A percentile compares a stretch with the other conserved stretches of the same genome.
These are phyloP conservation scores for Trypanosoma avium DNA, from an alignment of 208 protist genomes.

Conservation along the genomic window DNA sequence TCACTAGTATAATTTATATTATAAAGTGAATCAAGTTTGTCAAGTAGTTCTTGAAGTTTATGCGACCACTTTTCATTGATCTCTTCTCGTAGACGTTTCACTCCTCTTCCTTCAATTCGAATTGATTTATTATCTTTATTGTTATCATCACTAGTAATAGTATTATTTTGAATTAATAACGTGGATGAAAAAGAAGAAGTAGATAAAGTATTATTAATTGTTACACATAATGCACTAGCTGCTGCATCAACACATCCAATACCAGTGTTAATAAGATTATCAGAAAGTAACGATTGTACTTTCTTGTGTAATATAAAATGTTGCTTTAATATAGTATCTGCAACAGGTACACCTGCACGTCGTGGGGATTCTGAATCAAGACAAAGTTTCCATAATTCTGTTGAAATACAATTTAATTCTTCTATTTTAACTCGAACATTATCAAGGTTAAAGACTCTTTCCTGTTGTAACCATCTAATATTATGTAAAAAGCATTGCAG, in stretches of 20 bases:
- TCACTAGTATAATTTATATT: background rate
- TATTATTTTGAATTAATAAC: too few relatives aligned
- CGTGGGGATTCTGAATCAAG: conserved; percentile 34
- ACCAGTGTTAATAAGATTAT: conserved; percentile 26
- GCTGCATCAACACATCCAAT: conserved; percentile 24
- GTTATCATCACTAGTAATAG: too few relatives aligned
- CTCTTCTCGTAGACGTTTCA: conserved; percentile 48
- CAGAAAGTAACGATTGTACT: conserved; percentile 30
- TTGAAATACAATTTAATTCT: conserved; percentile 32
- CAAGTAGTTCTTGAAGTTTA: conserved; percentile 13
- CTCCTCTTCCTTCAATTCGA: too few relatives aligned
- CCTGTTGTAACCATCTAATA: conserved; percentile 57
- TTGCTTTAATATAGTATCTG: conserved; percentile 26
- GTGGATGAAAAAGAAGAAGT: conserved; percentile 3
- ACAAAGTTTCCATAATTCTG: conserved; percentile 75
- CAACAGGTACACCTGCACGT: conserved; percentile 26
- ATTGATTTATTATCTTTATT: too few relatives aligned
- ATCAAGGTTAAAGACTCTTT: conserved; percentile 34
- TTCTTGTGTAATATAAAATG: conserved; percentile 22
- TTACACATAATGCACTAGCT: conserved; percentile 11
- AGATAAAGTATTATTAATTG: background rate
- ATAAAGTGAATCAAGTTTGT: conserved; percentile 2
- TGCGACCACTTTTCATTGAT: conserved; percentile 1
- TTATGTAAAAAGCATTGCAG: conserved; percentile 50
- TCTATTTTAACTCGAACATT: conserved; percentile 31